Conservation (phyloP, 2,329 filamentous ascomycete genomes). For the Apiospora arundinis region DNA sequence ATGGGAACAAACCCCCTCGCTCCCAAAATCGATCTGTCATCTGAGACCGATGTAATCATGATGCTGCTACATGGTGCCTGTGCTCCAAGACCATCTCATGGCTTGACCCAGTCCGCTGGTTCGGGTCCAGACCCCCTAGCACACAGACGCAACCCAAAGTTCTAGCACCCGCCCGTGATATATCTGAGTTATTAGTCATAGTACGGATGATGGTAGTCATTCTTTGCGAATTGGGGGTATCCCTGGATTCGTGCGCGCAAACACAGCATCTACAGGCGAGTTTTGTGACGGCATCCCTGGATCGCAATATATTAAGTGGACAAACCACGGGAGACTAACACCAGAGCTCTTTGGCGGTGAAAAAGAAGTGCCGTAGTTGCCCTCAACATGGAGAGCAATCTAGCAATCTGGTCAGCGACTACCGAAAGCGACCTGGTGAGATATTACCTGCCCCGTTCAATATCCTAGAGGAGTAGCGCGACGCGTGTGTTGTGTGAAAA, state of each 20-base stretch:
- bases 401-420: not conserved
- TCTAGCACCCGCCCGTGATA: not conserved
- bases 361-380: not conserved
- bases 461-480: not conserved
- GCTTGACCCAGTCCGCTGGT: slow-evolving; percentile 10
- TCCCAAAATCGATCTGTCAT: not conserved
- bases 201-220: not conserved
- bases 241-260: not conserved
- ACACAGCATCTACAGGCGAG: not conserved
- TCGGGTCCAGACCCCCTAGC: not conserved
- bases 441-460: not conserved
- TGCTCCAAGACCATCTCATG: not conserved
- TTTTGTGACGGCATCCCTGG: not conserved
- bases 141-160: slow-evolving; percentile 11
- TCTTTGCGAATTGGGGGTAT: not conserved
- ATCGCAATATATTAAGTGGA: not conserved
- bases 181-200: not conserved
- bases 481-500: not conserved
- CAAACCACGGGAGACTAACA: not conserved
- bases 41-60: slow-evolving; percentile 10
- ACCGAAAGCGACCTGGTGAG: not conserved
- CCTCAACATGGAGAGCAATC: not conserved
- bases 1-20: not conserved
- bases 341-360: not conserved
- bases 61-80: not conserved